phyloP scores from a whole-genome alignment of 495 filamentous ascomycete genomes.

The Podospora australis region DNA sequence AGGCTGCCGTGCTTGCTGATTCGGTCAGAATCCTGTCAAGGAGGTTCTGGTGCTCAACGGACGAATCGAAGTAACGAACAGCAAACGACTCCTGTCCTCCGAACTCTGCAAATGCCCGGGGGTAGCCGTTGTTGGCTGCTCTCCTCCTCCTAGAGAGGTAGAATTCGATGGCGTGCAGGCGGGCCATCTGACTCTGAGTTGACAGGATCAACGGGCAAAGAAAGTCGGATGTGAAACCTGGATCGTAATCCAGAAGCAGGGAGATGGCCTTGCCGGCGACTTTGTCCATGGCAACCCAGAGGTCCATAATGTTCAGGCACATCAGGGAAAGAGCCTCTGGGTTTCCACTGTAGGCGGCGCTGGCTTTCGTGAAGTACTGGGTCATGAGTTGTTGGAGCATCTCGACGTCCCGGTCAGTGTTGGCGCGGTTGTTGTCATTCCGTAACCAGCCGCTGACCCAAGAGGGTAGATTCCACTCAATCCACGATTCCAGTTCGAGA shows the following conservation, averaged over 20 bases:
- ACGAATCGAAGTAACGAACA: conserved; percentile 47
- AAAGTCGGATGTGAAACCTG: conserved; percentile 36
- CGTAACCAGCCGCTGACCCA: conserved; percentile 20
- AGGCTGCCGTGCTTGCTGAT: conserved; percentile 23
- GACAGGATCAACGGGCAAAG: conserved; percentile 48
- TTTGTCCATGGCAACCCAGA: conserved; percentile 59
- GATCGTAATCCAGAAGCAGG: conserved; percentile 47
- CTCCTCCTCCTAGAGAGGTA: conserved; percentile 39
- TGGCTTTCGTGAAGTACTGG: conserved; percentile 20
- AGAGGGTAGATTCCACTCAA: conserved; percentile 4
- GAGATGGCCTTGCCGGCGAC: conserved; percentile 32
- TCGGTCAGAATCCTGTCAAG: conserved; percentile 30
- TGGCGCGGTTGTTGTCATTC: not conserved
- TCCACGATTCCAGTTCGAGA: conserved; percentile 16
- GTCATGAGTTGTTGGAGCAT: conserved; percentile 14
- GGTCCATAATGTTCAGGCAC: conserved; percentile 52
- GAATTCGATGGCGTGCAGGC: conserved; percentile 42
- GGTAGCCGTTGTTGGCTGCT: conserved; percentile 8
- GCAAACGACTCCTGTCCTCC: conserved; percentile 38
- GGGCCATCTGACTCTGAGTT: conserved; percentile 40
- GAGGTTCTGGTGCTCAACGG: conserved; percentile 33
- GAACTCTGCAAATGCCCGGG: conserved; percentile 32
- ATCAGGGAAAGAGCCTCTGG: conserved; percentile 52
- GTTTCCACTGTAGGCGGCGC: conserved; percentile 29
- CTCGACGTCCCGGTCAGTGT: not conserved